Base-by-base conservation (phyloP, 805 yeast species). In the Zygosaccharomyces bailii region DNA sequence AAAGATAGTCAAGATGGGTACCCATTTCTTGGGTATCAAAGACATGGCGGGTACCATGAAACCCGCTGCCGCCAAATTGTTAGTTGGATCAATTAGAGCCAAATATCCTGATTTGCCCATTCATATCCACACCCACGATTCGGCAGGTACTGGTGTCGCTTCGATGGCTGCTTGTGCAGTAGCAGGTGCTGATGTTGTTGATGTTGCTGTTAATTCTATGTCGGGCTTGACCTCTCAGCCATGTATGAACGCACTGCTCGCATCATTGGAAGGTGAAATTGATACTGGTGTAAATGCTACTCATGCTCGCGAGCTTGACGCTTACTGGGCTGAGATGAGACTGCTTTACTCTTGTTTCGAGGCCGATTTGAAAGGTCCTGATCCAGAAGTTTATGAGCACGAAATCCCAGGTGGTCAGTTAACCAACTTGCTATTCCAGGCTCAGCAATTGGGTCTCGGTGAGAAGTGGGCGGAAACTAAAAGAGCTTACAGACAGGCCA, bases 321-420 rank as follows among this genome's bases (percentile, higher is more conserved):
- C 87, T 50, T 93, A 93, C 78, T 93, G 99, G 99, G 96, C 95
- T 39, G 97, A 93, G 74, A 93, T 93, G 91, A 82, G 99, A 73
- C 75, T 93, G 65, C 73, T 93, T 55, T 93, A 93, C 75, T 86
- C 96, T 39, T 89, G 96, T 69, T 93, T 93, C 70, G 99, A 89
- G 71, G 97, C 99, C 44, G 97, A 93, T 65, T 79, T 93, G 68
- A 93, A 93, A 78, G 99, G 99, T 46, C 98, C 99, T 49, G 99
- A 93, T 71, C 98, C 99, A 59, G 99, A 93, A 70, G 99, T 93
- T 46, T 93, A 93, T 71, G 82, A 82, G 59, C 99, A 93, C 72
- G 99, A 93, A 77, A 93, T 93, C 56, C 99, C 99, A 47, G 99
- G 99, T 75, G 99, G 99, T 54, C 99, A 93, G 74, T 81, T 93